Percentiles rank a stretch among this genome's conserved stretches.
phyloP scores from a whole-genome alignment of 768 basidiomycete genomes.

The Tulasnella sp. region DNA sequence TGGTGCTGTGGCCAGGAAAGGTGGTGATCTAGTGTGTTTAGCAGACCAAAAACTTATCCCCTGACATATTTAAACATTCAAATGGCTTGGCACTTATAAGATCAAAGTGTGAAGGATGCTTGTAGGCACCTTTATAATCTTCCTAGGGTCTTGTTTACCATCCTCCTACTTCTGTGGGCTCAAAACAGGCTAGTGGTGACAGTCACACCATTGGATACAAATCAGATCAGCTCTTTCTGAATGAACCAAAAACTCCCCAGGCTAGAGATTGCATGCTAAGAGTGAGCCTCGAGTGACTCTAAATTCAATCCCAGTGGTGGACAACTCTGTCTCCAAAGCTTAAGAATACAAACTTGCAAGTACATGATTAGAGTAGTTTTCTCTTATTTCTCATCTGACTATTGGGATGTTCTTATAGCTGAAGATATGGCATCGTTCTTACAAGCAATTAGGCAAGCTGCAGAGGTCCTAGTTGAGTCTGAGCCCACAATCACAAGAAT shows the following conservation, averaged over 20 bases:
- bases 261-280: conserved; percentile 71
- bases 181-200: conserved; percentile 27
- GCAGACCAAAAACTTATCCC: background rate
- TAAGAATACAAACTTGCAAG: background rate
- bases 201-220: conserved; percentile 24
- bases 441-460: conserved; percentile 44
- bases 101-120: conserved; percentile 53
- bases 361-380: background rate
- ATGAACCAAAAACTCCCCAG: conserved; percentile 56
- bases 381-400: background rate
- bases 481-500: conserved; percentile 85
- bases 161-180: conserved; percentile 56
- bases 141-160: conserved; percentile 82
- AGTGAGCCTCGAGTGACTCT: conserved; percentile 23
- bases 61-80: conserved; percentile 17
- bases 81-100: conserved; percentile 23
- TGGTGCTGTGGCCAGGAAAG: conserved; percentile 31
- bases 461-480: conserved; percentile 53
- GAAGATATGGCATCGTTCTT: conserved; percentile 42
- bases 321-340: background rate
- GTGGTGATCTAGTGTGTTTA: conserved; percentile 21
- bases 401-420: conserved; percentile 25
- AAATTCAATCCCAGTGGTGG: too few relatives aligned
- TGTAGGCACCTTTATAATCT: conserved; percentile 86
- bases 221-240: conserved; percentile 55